Evolutionary conservation across 768 basidiomycete species (phyloP), one percentile per base, ranked within the genome.

Genomic region (Boletales sp.): DNA sequence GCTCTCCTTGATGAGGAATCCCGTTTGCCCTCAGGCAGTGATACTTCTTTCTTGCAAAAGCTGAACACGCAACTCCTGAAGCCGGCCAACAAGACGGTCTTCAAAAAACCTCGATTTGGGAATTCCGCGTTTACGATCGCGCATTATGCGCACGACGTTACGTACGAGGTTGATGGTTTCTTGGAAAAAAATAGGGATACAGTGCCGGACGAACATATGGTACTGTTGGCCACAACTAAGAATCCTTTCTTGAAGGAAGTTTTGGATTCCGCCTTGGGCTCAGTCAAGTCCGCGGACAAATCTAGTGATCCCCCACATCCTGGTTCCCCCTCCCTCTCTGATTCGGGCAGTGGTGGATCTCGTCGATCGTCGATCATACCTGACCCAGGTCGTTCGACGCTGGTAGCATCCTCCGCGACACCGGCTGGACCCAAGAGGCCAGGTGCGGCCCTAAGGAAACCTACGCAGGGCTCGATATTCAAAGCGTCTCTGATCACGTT

Each of bases 81-180:
- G 63, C 85, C 91, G 7, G 85, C 87, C 55, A 87, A 88, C 72
- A 90, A 88, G 64, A 77, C 77, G 14, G 84, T 97, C 7, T 99
- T 87, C 83, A 98, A 98, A 74, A 99, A 98, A 71, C 95, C 96
- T 32, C 82, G 96, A n/a, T 99, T 99, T 67, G 94, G 94, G 41
- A 95, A 92, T 64, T 87, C 92, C 34, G 87, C 94, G 0, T 99
- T 99, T 70, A 98, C 95, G 2, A 92, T 99, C 58, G 90, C 94
- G 9, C 96, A 99, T 65, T 99, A 99, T 68, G 96, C 96, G 5
- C 75, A 93, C 62, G 96, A 99, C 66, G 96, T 99, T 48, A 97
- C 94, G 2, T 99, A 99, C 70, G 96, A 98, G 64, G 91, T 89
- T 7, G 96, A 97, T 57, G 94, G 96, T 17, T 99, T 99, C 72